Evolutionary conservation across 192 early-diverging fungal genomes (phyloP).

Genomic region (Phycomyces blakesleeanus): DNA sequence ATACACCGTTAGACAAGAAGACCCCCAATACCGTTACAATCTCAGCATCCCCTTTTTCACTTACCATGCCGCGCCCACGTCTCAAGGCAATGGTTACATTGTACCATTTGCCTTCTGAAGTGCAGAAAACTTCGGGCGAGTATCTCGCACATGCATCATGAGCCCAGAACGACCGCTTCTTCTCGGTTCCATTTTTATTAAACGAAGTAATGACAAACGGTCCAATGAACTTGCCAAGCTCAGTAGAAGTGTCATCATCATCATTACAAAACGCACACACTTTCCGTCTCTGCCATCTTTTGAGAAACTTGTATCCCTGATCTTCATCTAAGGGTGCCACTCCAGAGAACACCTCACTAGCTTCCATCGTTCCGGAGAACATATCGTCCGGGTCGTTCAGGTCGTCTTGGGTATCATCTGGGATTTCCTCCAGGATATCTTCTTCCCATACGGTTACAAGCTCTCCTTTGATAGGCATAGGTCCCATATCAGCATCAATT

Average conservation of each 20-base stretch:
- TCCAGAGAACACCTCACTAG: slow-evolving; percentile 28
- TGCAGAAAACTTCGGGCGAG: slow-evolving; percentile 80
- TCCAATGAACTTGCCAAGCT: slow-evolving; percentile 55
- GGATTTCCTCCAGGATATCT: slow-evolving; percentile 48
- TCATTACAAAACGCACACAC: slow-evolving; percentile 71
- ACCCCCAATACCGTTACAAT: neutral
- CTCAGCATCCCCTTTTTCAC: neutral
- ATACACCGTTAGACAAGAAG: slow-evolving; percentile 5
- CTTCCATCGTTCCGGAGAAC: neutral
- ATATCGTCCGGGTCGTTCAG: slow-evolving; percentile 14
- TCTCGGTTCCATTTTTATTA: slow-evolving; percentile 48
- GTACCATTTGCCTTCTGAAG: slow-evolving; percentile 69
- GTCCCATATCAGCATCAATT: slow-evolving; percentile 55
- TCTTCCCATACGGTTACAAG: slow-evolving; percentile 57
- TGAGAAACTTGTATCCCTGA: slow-evolving; percentile 44
- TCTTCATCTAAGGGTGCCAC: slow-evolving; percentile 40
- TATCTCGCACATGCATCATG: slow-evolving; percentile 80
- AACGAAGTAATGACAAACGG: slow-evolving; percentile 54
- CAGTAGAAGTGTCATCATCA: slow-evolving; percentile 41
- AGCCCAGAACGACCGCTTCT: slow-evolving; percentile 70
- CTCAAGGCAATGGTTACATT: slow-evolving; percentile 78
- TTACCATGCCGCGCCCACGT: slow-evolving; percentile 68
- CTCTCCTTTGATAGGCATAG: slow-evolving; percentile 51
- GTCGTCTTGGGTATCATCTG: slow-evolving; percentile 3
- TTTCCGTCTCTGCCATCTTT: slow-evolving; percentile 49